A percentile compares a stretch with the other conserved stretches of the same genome.
phyloP scores from a whole-genome alignment of 1,284 basidiomycete species.

The Thelephora terrestris region DNA sequence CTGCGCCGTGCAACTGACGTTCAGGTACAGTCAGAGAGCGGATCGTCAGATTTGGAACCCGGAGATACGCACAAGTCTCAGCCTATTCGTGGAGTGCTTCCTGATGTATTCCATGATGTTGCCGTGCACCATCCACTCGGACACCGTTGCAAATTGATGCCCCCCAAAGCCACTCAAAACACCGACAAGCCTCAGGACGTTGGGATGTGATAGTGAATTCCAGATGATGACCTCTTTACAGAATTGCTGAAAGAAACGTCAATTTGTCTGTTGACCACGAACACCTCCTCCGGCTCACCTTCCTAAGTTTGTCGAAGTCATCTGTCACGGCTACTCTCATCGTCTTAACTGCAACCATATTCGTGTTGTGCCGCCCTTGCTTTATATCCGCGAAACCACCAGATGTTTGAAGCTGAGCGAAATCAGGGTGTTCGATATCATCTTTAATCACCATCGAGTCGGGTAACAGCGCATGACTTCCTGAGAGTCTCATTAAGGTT shows the following conservation, averaged over 20 bases:
- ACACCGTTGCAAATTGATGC: not conserved
- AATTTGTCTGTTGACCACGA: not conserved
- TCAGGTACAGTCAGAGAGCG: not conserved
- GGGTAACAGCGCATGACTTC: too few species aligned
- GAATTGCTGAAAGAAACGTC: not conserved
- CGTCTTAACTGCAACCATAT: not conserved
- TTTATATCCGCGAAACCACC: not conserved
- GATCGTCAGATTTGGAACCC: not conserved
- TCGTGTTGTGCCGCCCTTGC: not conserved
- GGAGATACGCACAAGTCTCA: not conserved
- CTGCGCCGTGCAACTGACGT: not conserved
- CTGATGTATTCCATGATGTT: too few species aligned
- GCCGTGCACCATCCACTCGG: too few species aligned
- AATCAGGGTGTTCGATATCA: too few species aligned
- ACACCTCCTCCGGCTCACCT: not conserved
- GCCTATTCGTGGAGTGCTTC: not conserved
- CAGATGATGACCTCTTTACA: conserved; percentile 5
- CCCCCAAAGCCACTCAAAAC: not conserved
- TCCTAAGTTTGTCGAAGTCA: not conserved
- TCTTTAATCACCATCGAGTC: too few species aligned
- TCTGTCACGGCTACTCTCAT: not conserved
- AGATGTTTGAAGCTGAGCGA: too few species aligned
- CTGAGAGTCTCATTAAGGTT: too few species aligned
- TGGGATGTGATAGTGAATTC: not conserved
- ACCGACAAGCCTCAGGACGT: not conserved